Percentiles rank a stretch among this genome's conserved stretches.
phyloP scores from a whole-genome alignment of 2,329 filamentous ascomycete genomes.

The Fonsecaea multimorphosa region DNA sequence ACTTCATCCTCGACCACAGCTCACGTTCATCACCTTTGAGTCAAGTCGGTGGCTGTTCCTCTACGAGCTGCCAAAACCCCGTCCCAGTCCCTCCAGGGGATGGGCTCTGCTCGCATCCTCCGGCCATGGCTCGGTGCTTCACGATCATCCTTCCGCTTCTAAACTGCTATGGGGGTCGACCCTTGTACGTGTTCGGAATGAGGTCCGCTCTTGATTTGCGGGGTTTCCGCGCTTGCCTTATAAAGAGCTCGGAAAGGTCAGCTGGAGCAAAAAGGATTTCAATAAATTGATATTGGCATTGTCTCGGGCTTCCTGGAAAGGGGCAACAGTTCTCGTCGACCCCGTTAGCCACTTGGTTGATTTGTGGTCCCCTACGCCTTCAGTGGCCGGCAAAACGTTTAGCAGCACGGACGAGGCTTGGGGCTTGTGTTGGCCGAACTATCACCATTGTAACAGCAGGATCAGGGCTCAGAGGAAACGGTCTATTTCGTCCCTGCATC shows the following conservation, averaged over 20 bases:
- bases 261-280: conserved; percentile 2
- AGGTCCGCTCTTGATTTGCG: conserved; percentile 19
- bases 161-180: neutral
- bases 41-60: neutral
- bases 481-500: conserved; percentile 3
- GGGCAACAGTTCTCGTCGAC: neutral
- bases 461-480: neutral
- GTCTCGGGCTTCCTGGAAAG: neutral
- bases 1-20: neutral
- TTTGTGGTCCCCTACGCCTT: neutral
- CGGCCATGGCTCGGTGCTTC: neutral
- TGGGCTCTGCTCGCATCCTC: neutral
- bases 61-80: neutral
- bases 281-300: neutral
- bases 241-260: conserved; percentile 16
- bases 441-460: neutral
- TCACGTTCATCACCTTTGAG: neutral
- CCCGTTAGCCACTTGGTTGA: neutral
- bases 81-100: neutral
- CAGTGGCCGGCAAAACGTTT: conserved; percentile 18
- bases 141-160: neutral
- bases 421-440: conserved; percentile 4
- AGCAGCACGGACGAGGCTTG: conserved; percentile 15
- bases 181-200: conserved; percentile 13
- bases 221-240: conserved; percentile 14